Conservation (phyloP, 1,284 basidiomycete genomes). For the Ustilago cynodontis region DNA sequence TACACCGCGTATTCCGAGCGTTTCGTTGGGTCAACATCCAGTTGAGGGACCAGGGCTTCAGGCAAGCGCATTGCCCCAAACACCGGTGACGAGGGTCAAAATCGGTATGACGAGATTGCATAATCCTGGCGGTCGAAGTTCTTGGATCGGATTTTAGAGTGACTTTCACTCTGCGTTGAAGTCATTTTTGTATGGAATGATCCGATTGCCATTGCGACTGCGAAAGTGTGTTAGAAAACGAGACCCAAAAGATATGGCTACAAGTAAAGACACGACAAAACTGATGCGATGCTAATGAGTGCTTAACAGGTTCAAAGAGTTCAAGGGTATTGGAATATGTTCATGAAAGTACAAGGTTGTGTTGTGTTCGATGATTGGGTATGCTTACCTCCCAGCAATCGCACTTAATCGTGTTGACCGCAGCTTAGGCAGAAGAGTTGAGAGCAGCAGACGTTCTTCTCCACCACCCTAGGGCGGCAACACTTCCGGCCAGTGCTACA, state of each 20-base stretch:
- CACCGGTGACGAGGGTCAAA: conserved; percentile 75
- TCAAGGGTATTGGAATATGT: background rate
- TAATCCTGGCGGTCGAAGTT: conserved; percentile 88
- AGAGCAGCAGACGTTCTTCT: conserved; percentile 43
- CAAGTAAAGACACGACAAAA: conserved; percentile 4
- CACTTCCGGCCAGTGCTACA: conserved; percentile 49
- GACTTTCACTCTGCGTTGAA: background rate
- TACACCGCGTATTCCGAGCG: conserved; percentile 62
- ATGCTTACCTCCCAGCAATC: background rate
- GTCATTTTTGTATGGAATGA: background rate
- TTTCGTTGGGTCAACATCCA: conserved; percentile 15
- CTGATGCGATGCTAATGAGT: conserved; percentile 9
- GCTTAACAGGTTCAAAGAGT: background rate
- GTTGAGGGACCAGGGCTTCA: conserved; percentile 12
- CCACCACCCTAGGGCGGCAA: conserved; percentile 54
- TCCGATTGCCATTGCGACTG: conserved; percentile 2
- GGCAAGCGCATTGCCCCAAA: conserved; percentile 18
- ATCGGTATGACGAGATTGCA: conserved; percentile 92
- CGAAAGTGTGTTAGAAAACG: conserved; percentile 1
- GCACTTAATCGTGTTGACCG: too few relatives aligned
- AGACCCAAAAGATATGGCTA: conserved; percentile 9
- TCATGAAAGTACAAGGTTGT: background rate
- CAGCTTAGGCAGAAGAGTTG: conserved; percentile 30
- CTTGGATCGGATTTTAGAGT: conserved; percentile 78
- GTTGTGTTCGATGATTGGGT: background rate